Percentiles rank a stretch among this genome's conserved stretches.
These are phyloP conservation scores for Theobroma grandiflorum DNA, from an alignment of 441 rosid genomes.

Conservation along the genomic window DNA sequence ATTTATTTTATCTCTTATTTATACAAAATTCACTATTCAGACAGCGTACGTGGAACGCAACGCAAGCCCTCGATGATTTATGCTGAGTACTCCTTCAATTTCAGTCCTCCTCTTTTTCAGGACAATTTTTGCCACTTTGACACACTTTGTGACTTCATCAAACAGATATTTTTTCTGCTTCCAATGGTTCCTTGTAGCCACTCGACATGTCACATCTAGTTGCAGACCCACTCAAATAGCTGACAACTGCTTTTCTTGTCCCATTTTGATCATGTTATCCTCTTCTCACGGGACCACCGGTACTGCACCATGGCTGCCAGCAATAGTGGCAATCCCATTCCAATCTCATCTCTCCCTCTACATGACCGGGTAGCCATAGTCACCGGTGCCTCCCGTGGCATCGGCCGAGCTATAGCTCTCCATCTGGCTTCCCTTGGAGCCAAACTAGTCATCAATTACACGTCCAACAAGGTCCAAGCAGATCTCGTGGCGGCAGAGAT, in stretches of 20 bases:
- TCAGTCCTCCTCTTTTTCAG: too few species aligned
- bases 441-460: slow-evolving; percentile 64
- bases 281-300: too few species aligned
- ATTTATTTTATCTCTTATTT: too few species aligned
- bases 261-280: background rate
- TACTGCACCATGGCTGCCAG: background rate
- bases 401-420: slow-evolving; percentile 69
- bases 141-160: background rate
- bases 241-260: too few species aligned
- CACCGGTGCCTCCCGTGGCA: slow-evolving; percentile 82
- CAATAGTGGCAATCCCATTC: background rate
- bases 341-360: slow-evolving; percentile 43
- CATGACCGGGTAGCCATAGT: slow-evolving; percentile 77
- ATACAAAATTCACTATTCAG: too few species aligned
- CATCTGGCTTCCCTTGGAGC: slow-evolving; percentile 78
- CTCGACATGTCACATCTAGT: background rate
- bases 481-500: slow-evolving; percentile 62
- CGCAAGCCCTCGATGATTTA: too few species aligned
- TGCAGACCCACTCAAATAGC: background rate
- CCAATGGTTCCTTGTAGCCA: background rate
- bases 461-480: slow-evolving; percentile 57
- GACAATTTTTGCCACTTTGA: too few species aligned
- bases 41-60: too few species aligned
- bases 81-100: too few species aligned
- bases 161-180: background rate